Base-by-base conservation (phyloP, 176 grass and related monocot genomes). In the Eragrostis curvula region DNA sequence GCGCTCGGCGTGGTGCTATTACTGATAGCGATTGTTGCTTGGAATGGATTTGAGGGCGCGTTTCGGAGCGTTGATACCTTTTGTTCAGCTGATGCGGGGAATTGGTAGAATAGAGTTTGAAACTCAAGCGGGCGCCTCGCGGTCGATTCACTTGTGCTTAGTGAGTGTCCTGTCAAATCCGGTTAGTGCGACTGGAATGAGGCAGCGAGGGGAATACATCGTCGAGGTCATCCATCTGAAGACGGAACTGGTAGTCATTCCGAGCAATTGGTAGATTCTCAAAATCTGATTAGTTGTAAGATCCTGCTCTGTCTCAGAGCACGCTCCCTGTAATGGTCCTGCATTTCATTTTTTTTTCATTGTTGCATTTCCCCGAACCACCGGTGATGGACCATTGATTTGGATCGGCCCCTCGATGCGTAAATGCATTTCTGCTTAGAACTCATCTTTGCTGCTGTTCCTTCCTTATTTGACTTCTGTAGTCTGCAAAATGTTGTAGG, bases 301-400 rank as follows among this genome's bases (percentile, higher is more conserved):
- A 15, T 30, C 16, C 27, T 51, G 12, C 6, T 30, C 30, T 9
- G 8, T 53, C 50, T 46, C 3, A 5, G 12, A 63, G 45, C 69
- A 69, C 48, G 55, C 24, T 55, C 40, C 5, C 67, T 0, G 51
- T 27, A 24, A 78, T 6, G 15, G 6, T 25, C 10, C 79, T 66
- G n/a, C n/a, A 73, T 74, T 84, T 27, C 58, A 10, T 51, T 71
- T 57, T 75, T 12, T 66, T 74, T 84, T 27, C 58, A 10, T 51
- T 71, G 57, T 75, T 12, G 27, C 74, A 79, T 84, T 88, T 83
- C 2, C 55, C 64, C 20, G 10, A 66, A 78, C 39, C 63, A 39
- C 20, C 7, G 32, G 20, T 52, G 28, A 5, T 52, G 43, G 9
- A 12, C 39, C 8, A 11, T 28, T 52, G 20, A 12, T 88, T 48